Base-by-base conservation (phyloP, 768 basidiomycete genomes). In the Cyathus striatus region DNA sequence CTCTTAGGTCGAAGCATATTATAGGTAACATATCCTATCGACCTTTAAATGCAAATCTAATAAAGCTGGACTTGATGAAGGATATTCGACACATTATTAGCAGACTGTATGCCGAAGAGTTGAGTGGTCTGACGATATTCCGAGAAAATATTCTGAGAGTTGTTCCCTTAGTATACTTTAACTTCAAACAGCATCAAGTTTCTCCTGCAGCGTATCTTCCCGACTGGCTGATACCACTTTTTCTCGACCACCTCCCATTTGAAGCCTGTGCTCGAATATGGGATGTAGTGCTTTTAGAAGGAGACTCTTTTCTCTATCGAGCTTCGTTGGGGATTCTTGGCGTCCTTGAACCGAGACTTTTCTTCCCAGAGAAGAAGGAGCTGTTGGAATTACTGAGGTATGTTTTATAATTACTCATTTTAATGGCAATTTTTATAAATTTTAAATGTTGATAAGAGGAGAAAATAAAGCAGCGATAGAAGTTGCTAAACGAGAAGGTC, bases 51-150 rank as follows among this genome's bases (percentile, higher is more conserved):
- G 10, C 30, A 23, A 18, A 6, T 21, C n/a, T 30, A 9, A n/a
- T 9, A 6, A 18, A 22, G 12, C 17, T 16, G 33, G 23, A 34
- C 38, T 43, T 53, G 42, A 49, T 17, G 22, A 53, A 92, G 90
- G 53, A 92, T 94, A 55, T 95, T 95, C 49, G 92, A 94, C 57
- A 94, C 92, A 1, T 60, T 94, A 18, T 72, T 94, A 23, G 92
- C 92, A 14, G 92, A 95, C 60, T 81, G 83, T 22, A 92, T 95
- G 90, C 92, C 92, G 1, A 92, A 92, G 64, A 83, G 90, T n/a
- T 94, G 54, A 57, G 79, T 24, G 18, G 13, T 30, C n/a, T n/a
- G n/a, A n/a, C n/a, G n/a, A n/a, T n/a, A n/a, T n/a, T n/a, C n/a
- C n/a, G n/a, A n/a, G n/a, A n/a, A n/a, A n/a, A n/a, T n/a, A n/a